Conservation (phyloP, 2,329 filamentous ascomycete species). For the Diplodia intermedia region DNA sequence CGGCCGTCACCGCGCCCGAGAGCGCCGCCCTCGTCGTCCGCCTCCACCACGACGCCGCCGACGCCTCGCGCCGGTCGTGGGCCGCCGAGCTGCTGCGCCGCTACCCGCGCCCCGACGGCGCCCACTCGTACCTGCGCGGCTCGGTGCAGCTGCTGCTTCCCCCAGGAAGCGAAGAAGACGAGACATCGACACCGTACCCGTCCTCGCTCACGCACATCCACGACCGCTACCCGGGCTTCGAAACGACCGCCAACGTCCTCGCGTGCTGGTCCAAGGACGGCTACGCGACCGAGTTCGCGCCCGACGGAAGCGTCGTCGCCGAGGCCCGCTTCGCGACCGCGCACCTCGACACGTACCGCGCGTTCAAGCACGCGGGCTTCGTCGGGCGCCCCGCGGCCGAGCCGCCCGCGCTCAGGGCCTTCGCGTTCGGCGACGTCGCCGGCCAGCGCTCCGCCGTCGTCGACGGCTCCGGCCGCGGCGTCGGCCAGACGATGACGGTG, state of each 20-base stretch:
- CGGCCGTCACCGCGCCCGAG: slow-evolving; percentile 37
- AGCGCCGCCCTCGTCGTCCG: slow-evolving; percentile 6
- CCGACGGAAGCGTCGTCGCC: slow-evolving; percentile 42
- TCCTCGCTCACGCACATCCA: slow-evolving; percentile 14
- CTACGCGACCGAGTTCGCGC: slow-evolving; percentile 45
- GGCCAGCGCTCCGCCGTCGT: slow-evolving; percentile 1
- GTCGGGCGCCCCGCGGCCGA: slow-evolving; percentile 42
- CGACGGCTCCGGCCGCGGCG: slow-evolving; percentile 28
- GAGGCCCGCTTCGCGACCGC: slow-evolving; percentile 44
- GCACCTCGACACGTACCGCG: slow-evolving; percentile 49
- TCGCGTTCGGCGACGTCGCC: slow-evolving; percentile 39
- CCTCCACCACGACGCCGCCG: slow-evolving; percentile 27
- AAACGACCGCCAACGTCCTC: slow-evolving; percentile 48
- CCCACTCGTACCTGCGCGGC: slow-evolving; percentile 61
- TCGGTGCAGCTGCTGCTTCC: slow-evolving; percentile 51
- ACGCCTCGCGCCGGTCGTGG: slow-evolving; percentile 6
- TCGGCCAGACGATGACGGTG: slow-evolving; percentile 22
- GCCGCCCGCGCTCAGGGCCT: slow-evolving; percentile 42
- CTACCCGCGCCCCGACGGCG: slow-evolving; percentile 59
- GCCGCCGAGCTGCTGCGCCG: slow-evolving; percentile 37
- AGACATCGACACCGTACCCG: neutral
- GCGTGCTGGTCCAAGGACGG: slow-evolving; percentile 47
- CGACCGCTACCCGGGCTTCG: slow-evolving; percentile 23
- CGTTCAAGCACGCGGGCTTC: slow-evolving; percentile 48
- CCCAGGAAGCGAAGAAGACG: too few species aligned